Base-by-base conservation (phyloP, 148 eudicot species). In the Diospyros lotus region DNA sequence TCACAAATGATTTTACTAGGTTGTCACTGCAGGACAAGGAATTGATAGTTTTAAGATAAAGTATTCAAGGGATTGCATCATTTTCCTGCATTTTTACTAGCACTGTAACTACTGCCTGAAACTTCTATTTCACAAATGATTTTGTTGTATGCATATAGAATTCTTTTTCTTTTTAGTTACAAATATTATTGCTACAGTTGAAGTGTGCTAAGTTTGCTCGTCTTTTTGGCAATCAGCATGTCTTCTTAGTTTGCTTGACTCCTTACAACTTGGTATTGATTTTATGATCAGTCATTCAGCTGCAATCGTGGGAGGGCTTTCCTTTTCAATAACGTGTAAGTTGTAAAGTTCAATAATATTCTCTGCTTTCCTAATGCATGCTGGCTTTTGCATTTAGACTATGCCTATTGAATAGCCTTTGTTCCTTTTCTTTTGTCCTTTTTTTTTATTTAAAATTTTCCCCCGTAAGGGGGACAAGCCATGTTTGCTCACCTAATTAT, bases 241-340 rank as follows among this genome's bases (percentile, higher is more conserved):
- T 65, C 51, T 65, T 5, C 52, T 9, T 48, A n/a, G n/a, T 9
- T 56, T 69, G 51, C 46, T 10, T 15, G 42, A n/a, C 2, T 68
- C 8, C 12, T 4, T 13, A 56, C 60, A 56, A 14, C 18, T 56
- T 56, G 68, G 44, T 41, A 42, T 64, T 79, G 38, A 75, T 73
- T 66, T 74, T 65, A 56, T 46, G 77, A 17, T 73, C 83, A 87
- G 90, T 77, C 90, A 43, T 87, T 87, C 86, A 87, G 73, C 68
- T 82, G 90, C 78, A 82, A 83, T 42, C 77, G 66, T 68, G 90
- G 90, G 75, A 79, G 80, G 64, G 90, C 88, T 9, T 87, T 78
- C 79, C 88, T 87, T 73, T 81, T 87, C 75, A 82, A 87, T 72
- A 85, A 81, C 52, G 90, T 77, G 90, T 87, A 87, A 85, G 90